These are phyloP conservation scores for Allium fistulosum DNA, from an alignment of 106 monocot species.

Conservation along the genomic window DNA sequence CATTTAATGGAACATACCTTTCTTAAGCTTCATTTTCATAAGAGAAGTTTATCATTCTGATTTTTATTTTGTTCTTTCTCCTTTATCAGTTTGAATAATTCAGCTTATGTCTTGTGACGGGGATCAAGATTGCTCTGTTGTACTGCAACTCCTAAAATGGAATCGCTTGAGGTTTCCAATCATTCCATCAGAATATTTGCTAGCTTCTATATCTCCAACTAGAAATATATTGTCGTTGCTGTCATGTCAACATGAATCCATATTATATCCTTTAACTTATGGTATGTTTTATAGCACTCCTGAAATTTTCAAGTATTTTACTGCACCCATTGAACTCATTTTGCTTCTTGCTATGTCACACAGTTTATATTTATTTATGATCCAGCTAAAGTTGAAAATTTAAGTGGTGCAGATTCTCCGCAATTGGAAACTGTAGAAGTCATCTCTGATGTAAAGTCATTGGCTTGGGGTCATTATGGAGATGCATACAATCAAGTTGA, in stretches of 20 bases:
- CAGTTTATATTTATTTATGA: neutral
- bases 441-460: constrained; percentile 62
- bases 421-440: constrained; percentile 22
- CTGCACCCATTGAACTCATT: neutral
- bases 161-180: constrained; percentile 21
- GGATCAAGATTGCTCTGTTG: constrained; percentile 37
- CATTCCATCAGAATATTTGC: constrained; percentile 46
- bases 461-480: constrained; percentile 65
- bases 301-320: neutral
- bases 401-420: constrained; percentile 8
- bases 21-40: too few relatives aligned
- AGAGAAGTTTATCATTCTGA: too few relatives aligned
- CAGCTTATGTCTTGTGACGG: constrained; percentile 26
- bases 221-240: constrained; percentile 57
- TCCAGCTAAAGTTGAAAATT: constrained; percentile 1
- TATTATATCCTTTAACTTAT: constrained; percentile 36
- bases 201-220: constrained; percentile 80
- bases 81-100: constrained; percentile 11
- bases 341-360: neutral
- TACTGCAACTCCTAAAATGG: constrained; percentile 71
- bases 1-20: too few relatives aligned
- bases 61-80: neutral
- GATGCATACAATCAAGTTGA: constrained; percentile 41
- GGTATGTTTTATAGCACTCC: constrained; percentile 20
- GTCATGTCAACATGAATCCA: constrained; percentile 52